phyloP scores from a whole-genome alignment of 2,329 filamentous ascomycete species.

The Neoscytalidium dimidiatum region DNA sequence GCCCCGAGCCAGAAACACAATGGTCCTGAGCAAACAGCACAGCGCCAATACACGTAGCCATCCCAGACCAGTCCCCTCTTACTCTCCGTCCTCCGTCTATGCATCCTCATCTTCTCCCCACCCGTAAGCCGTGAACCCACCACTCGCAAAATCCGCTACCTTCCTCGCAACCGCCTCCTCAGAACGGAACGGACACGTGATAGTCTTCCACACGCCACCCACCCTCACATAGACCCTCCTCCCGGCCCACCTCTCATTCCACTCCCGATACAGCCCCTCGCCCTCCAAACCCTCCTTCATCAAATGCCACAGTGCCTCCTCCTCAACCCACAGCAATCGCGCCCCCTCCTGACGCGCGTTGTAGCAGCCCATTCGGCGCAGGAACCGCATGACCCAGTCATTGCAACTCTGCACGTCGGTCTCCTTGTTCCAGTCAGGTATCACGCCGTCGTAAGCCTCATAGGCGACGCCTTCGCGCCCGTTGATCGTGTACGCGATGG shows the following conservation, averaged over 20 bases:
- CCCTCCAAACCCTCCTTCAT: not conserved
- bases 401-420: not conserved
- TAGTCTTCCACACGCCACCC: not conserved
- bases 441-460: too few species aligned
- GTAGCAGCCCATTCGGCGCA: not conserved
- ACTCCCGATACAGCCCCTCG: not conserved
- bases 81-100: too few species aligned
- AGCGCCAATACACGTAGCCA: too few species aligned
- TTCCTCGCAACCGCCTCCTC: not conserved
- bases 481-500: not conserved
- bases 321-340: not conserved
- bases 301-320: not conserved
- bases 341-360: not conserved
- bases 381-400: not conserved
- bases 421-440: not conserved
- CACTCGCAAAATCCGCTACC: not conserved
- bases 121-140: not conserved
- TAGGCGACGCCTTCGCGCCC: not conserved
- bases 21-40: too few species aligned
- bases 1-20: too few species aligned
- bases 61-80: too few species aligned
- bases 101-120: too few species aligned
- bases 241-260: not conserved
- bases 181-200: not conserved
- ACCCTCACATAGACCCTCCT: not conserved